phyloP scores from a whole-genome alignment of 805 yeast genomes.

The Kuraishia capsulata region DNA sequence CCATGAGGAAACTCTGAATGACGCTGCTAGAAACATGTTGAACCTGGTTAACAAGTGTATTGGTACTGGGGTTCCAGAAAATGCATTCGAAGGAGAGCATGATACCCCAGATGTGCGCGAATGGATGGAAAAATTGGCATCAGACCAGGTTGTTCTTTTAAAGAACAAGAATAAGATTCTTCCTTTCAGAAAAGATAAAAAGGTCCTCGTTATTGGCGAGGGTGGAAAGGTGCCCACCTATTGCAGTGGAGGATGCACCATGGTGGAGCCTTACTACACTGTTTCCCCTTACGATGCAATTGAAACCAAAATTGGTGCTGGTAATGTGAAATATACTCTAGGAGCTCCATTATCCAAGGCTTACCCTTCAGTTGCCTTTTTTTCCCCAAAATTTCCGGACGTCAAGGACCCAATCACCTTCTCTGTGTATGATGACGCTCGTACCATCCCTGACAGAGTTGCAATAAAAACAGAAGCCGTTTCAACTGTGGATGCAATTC shows the following conservation, averaged over 20 bases:
- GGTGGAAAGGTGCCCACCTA: conserved; percentile 39
- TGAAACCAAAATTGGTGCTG: too few relatives aligned
- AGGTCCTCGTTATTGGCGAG: conserved; percentile 49
- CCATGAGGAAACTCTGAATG: conserved; percentile 31
- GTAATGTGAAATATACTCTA: conserved; percentile 27
- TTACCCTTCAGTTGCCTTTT: conserved; percentile 21
- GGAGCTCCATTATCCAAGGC: conserved; percentile 27
- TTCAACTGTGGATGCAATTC: conserved; percentile 8
- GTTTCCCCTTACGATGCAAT: conserved; percentile 42
- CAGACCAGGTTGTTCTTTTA: conserved; percentile 25
- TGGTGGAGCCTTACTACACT: conserved; percentile 37
- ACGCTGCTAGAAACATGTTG: conserved; percentile 35
- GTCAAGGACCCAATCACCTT: conserved; percentile 18
- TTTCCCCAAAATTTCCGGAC: conserved; percentile 8
- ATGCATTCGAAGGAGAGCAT: neutral
- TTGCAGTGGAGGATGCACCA: conserved; percentile 59
- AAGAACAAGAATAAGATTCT: conserved; percentile 32
- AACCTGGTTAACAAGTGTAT: conserved; percentile 34
- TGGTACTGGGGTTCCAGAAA: conserved; percentile 10
- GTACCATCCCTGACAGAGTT: conserved; percentile 13
- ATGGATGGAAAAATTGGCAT: neutral
- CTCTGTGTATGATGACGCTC: conserved; percentile 19
- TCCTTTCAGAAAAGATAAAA: conserved; percentile 36
- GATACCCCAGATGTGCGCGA: neutral
- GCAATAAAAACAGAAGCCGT: conserved; percentile 17